Base-by-base conservation (phyloP, 768 basidiomycete genomes). In the Wakefieldia striispora region DNA sequence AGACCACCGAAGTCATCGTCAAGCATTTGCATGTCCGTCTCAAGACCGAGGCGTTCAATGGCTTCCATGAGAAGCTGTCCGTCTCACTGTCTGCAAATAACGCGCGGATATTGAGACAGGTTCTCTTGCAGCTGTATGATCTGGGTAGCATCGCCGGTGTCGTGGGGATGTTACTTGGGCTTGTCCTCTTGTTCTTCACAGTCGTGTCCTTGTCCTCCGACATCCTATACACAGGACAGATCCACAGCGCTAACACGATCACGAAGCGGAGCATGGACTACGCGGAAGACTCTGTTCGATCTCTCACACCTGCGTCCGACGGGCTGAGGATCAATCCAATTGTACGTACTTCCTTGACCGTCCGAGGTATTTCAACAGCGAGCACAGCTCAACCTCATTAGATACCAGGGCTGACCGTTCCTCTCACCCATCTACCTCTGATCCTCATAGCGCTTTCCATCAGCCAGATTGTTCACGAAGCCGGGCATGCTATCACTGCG, bases 331-430 rank as follows among this genome's bases (percentile, higher is more conserved):
- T 68, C 38, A 57, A 42, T 27, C 58, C 65, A 3, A 69, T 71
- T 56, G 73, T 69, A 56, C 64, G 70, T 53, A 4, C 44, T 49
- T 10, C 16, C 3, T 45, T 17, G 2, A 39, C 17, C 2, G 24
- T 43, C 31, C 20, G 39, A 40, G 19, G 11, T 45, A 20, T 27
- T 21, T 23, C 40, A 36, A 43, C 10, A 21, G 8, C 52, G 5
- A 33, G 27, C 23, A 21, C 27, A 29, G 40, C 51, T 50, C 35
- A 55, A 23, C 26, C 42, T 34, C 20, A 21, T 16, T 55, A 92
- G 90, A 83, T 95, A 33, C 91, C 92, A 19, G 91, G 91, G 1
- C 53, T 91, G 7, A 95, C 89, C 2, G 80, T 88, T 1, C 91
- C 91, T 1, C 59, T 90, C n/a, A 67, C 70, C 21, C 83, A 94